phyloP scores from a whole-genome alignment of 106 monocot genomes.

The Gastrodia elata region DNA sequence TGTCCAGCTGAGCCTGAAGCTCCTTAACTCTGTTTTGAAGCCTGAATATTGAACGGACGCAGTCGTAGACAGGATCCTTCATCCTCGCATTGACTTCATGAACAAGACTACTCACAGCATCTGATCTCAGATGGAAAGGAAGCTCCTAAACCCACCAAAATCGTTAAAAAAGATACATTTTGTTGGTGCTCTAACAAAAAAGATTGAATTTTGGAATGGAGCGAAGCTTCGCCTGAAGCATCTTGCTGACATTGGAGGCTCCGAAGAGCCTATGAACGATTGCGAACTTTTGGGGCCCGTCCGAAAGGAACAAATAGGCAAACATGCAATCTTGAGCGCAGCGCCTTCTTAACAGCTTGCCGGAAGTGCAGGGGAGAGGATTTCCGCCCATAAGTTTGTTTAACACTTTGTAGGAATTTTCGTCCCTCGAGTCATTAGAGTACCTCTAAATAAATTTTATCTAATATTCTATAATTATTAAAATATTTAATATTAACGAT shows the following conservation, averaged over 20 bases:
- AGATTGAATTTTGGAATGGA: not conserved
- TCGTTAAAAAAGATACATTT: not conserved
- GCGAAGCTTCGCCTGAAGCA: no score
- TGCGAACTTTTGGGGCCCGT: constrained; percentile 65
- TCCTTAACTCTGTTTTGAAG: constrained; percentile 82
- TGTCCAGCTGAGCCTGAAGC: constrained; percentile 83
- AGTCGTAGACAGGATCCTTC: constrained; percentile 81
- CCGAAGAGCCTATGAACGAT: constrained; percentile 82
- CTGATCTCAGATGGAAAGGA: constrained; percentile 68
- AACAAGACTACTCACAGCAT: constrained; percentile 85
- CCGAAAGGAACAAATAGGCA: constrained; percentile 62
- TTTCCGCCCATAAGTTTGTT: constrained; percentile 42
- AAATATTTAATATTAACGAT: no score
- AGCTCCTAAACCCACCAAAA: no score
- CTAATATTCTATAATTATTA: no score
- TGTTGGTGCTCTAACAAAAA: not conserved
- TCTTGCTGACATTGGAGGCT: constrained; percentile 72
- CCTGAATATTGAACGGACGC: constrained; percentile 77
- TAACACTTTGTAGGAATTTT: no score
- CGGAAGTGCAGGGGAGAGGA: constrained; percentile 63
- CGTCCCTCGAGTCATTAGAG: no score
- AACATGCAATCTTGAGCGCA: constrained; percentile 72
- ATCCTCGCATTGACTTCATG: constrained; percentile 83
- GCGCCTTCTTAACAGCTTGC: constrained; percentile 56
- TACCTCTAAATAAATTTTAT: no score